Percentiles rank a stretch among this genome's conserved stretches.
phyloP scores from a whole-genome alignment of 805 yeast species.

The Dipodascopsis tothii region DNA sequence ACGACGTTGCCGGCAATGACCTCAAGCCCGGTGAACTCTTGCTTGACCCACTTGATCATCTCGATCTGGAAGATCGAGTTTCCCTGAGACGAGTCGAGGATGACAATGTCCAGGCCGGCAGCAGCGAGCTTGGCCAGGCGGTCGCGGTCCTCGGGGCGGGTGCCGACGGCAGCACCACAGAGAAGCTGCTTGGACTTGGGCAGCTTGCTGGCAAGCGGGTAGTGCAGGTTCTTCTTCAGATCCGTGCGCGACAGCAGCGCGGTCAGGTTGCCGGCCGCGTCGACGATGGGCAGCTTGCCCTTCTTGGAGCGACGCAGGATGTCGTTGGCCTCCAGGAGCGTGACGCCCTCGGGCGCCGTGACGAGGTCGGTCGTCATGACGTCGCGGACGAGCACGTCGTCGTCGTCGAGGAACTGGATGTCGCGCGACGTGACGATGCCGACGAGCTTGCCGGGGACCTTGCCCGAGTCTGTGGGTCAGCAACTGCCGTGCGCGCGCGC shows the following conservation, averaged over 20 bases:
- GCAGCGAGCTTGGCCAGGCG: slow-evolving; percentile 79
- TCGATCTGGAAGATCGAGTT: slow-evolving; percentile 90
- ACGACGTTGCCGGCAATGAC: slow-evolving; percentile 98
- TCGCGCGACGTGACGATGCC: slow-evolving; percentile 98
- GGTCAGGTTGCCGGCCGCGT: slow-evolving; percentile 63
- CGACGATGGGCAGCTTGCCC: slow-evolving; percentile 95
- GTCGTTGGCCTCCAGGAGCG: slow-evolving; percentile 78
- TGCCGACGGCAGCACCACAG: slow-evolving; percentile 98
- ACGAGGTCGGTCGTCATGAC: slow-evolving; percentile 87
- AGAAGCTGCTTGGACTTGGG: slow-evolving; percentile 87
- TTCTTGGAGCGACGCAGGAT: slow-evolving; percentile 87
- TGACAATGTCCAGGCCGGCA: slow-evolving; percentile 95
- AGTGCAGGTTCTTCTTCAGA: slow-evolving; percentile 88
- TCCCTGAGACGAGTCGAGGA: slow-evolving; percentile 95
- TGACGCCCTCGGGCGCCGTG: slow-evolving; percentile 76
- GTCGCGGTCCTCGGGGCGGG: slow-evolving; percentile 77
- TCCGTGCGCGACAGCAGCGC: slow-evolving; percentile 92
- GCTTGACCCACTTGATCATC: slow-evolving; percentile 87
- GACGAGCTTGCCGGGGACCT: slow-evolving; percentile 77
- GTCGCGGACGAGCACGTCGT: slow-evolving; percentile 52
- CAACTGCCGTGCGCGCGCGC: slow-evolving; percentile 5
- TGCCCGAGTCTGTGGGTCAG: slow-evolving; percentile 59
- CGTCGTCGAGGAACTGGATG: slow-evolving; percentile 84
- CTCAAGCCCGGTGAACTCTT: slow-evolving; percentile 67
- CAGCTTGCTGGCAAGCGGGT: slow-evolving; percentile 92